Evolutionary conservation across 148 eudicot genomes (phyloP).

Genomic region (Rhododendron ovatum): DNA sequence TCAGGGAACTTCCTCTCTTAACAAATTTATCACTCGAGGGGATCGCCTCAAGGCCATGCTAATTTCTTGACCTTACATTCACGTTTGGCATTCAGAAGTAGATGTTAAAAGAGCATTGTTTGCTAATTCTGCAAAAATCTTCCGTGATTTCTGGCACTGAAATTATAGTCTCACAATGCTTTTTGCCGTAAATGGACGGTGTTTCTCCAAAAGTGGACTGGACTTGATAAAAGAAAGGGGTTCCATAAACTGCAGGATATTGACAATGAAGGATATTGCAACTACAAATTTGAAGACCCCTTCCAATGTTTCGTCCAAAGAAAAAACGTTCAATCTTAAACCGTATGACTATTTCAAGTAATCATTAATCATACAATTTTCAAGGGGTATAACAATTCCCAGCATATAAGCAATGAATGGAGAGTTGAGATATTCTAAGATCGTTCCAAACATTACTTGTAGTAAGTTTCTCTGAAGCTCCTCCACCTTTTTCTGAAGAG

Average conservation of each 20-base stretch:
- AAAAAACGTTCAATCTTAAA: not conserved
- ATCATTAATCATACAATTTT: not conserved
- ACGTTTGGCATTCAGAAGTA: not conserved
- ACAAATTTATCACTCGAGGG: not conserved
- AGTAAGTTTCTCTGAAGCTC: constrained; percentile 80
- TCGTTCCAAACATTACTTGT: constrained; percentile 43
- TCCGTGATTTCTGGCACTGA: not conserved
- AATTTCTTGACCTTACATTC: not conserved
- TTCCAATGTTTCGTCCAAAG: not conserved
- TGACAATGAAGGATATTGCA: not conserved
- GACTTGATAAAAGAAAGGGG: not conserved
- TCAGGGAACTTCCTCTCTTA: not conserved
- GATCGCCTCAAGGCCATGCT: not conserved
- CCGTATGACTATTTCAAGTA: not conserved
- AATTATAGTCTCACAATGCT: not conserved
- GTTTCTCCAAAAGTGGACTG: not conserved
- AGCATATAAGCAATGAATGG: not conserved
- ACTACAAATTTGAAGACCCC: not conserved
- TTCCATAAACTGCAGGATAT: not conserved
- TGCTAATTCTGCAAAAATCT: not conserved
- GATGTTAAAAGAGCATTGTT: not conserved
- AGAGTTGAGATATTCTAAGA: not conserved
- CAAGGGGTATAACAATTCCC: not conserved
- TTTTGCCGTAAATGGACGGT: not conserved
- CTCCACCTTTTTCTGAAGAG: constrained; percentile 69